Evolutionary conservation across 2,329 filamentous ascomycete genomes (phyloP).

Genomic region (Mollisiaceae sp.): DNA sequence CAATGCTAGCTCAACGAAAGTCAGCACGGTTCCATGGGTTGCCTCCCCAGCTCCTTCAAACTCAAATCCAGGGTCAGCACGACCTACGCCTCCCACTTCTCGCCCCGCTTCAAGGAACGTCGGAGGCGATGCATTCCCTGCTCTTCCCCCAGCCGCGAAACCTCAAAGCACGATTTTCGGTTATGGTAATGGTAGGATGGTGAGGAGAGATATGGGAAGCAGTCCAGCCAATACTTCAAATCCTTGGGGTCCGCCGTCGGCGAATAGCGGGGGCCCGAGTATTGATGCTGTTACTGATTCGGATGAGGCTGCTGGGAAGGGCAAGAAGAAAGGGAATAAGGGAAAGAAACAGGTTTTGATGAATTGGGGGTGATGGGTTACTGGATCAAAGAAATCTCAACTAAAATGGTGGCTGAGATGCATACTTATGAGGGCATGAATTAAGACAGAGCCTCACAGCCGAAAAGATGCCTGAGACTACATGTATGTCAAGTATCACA

Average conservation of each 20-base stretch:
- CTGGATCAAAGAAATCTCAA: no score
- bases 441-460: no score
- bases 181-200: conserved; percentile 57
- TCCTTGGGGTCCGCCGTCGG: conserved; percentile 36
- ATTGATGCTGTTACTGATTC: conserved; percentile 36
- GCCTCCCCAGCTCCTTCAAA: conserved; percentile 44
- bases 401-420: no score
- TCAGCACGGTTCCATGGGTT: conserved; percentile 44
- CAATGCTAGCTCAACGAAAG: conserved; percentile 33
- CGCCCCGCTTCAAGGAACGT: conserved; percentile 19
- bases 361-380: conserved; percentile 55
- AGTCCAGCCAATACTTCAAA: conserved; percentile 26
- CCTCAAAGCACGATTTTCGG: conserved; percentile 66
- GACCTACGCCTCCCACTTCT: conserved; percentile 28
- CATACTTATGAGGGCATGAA: no score
- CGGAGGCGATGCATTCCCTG: conserved; percentile 73
- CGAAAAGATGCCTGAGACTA: no score
- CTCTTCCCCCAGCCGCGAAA: conserved; percentile 79
- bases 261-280: conserved; percentile 22
- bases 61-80: conserved; percentile 35
- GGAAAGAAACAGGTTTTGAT: conserved; percentile 66
- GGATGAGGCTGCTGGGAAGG: conserved; percentile 44
- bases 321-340: conserved; percentile 63
- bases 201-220: conserved; percentile 54
- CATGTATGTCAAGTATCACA: no score